Percentiles rank a stretch among this genome's conserved stretches.
Evolutionary conservation across 2,329 filamentous ascomycete species (phyloP).

Genomic region (Fusarium haematococcum): DNA sequence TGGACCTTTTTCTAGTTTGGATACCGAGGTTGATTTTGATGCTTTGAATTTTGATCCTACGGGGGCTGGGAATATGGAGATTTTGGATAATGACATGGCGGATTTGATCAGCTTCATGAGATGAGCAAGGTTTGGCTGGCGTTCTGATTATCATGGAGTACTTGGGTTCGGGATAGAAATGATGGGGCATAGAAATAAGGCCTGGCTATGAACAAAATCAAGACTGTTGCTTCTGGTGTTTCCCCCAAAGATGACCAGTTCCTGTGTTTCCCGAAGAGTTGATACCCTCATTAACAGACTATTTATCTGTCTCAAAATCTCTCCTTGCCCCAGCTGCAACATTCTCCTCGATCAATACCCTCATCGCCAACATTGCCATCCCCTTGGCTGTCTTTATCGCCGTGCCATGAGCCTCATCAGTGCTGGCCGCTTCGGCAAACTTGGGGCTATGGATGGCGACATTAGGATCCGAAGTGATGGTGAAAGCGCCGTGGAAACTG

Average conservation of each 20-base stretch:
- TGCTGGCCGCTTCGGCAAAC: conserved; percentile 59
- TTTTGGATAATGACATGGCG: conserved; percentile 2
- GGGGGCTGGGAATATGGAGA: conserved; percentile 2
- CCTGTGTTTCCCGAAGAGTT: not conserved
- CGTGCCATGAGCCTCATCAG: conserved; percentile 52
- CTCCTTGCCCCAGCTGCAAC: conserved; percentile 25
- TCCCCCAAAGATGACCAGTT: not conserved
- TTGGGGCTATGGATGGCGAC: conserved; percentile 54
- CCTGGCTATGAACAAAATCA: not conserved
- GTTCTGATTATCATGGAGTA: not conserved
- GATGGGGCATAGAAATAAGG: not conserved
- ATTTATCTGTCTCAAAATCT: conserved; percentile 29
- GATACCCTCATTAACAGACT: not conserved
- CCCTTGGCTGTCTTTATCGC: conserved; percentile 59
- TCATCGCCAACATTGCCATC: conserved; percentile 53
- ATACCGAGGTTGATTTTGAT: conserved; percentile 12
- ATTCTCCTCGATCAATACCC: conserved; percentile 44
- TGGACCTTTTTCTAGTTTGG: conserved; percentile 13
- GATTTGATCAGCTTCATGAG: conserved; percentile 10
- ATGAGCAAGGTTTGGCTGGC: not conserved
- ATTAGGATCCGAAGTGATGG: conserved; percentile 47
- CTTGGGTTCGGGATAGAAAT: not conserved
- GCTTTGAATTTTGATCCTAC: conserved; percentile 7
- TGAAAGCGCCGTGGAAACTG: conserved; percentile 61
- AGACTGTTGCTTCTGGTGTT: not conserved